Percentiles rank a stretch among this genome's conserved stretches.
Conservation (phyloP, 2,329 filamentous ascomycete genomes). For the Hyphodiscus sp. region DNA sequence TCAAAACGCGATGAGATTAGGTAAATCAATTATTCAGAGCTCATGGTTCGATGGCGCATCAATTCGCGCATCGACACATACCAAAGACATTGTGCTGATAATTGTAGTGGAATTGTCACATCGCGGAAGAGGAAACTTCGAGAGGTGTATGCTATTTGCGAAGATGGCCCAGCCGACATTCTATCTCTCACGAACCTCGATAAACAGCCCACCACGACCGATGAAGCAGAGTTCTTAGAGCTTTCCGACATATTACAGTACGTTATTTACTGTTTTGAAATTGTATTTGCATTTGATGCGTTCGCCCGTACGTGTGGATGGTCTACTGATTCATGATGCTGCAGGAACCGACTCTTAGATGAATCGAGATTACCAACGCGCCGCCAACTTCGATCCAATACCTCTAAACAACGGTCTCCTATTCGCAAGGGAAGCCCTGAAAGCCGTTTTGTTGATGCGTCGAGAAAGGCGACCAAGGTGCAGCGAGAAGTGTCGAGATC, state of each 20-base stretch:
- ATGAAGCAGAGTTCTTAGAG: slow-evolving; percentile 50
- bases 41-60: slow-evolving; percentile 19
- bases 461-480: slow-evolving; percentile 17
- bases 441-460: slow-evolving; percentile 9
- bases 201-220: slow-evolving; percentile 45
- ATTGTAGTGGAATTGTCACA: slow-evolving; percentile 61
- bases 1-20: slow-evolving; percentile 56
- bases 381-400: slow-evolving; percentile 39
- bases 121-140: slow-evolving; percentile 88
- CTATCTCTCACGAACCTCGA: slow-evolving; percentile 52
- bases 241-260: slow-evolving; percentile 55
- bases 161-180: slow-evolving; percentile 44
- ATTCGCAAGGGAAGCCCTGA: slow-evolving; percentile 21
- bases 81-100: slow-evolving; percentile 25
- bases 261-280: slow-evolving; percentile 30
- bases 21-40: slow-evolving; percentile 36
- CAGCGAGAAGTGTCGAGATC: slow-evolving; percentile 22
- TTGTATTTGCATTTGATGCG: slow-evolving; percentile 12
- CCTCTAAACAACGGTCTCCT: slow-evolving; percentile 34
- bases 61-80: slow-evolving; percentile 18
- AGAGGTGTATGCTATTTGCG: slow-evolving; percentile 78
- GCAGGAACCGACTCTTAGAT: slow-evolving; percentile 43
- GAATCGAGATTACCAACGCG: slow-evolving; percentile 47
- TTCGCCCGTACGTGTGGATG: slow-evolving; percentile 6
- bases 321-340: slow-evolving; percentile 21